Base-by-base conservation (phyloP, 352 stramenopile genomes). In the Pythium guiyangense region DNA sequence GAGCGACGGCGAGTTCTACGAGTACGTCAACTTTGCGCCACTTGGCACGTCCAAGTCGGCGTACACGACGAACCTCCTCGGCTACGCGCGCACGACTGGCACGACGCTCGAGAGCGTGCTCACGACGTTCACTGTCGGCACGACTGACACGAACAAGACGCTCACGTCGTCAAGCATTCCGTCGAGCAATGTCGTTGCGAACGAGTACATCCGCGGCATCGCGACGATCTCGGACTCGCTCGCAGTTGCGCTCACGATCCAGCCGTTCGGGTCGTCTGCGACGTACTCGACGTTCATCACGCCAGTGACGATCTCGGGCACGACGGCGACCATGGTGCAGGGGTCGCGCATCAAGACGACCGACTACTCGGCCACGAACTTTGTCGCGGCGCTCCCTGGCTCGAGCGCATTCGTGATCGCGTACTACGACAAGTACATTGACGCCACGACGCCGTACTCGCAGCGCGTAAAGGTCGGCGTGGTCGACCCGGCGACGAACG, bases 201-300 rank as follows among this genome's bases (percentile, higher is more conserved):
- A 34, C 26, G 49, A 65, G 27, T 54, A 59, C n/a, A 66, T 88
- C 42, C 77, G 70, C 18, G 80, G 77, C 4, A 48, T 88, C 22
- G 77, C 70, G 8, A 84, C 75, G 22, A 71, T 91, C 50, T 86
- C 74, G 0, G 77, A 87, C 64, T 71, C 71, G 20, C 46, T 60
- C 6, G 70, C 81, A 8, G 60, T 82, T 4, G 63, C 74, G 0
- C 25, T 91, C 11, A 73, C 59, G 0, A 49, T 55, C 6, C 58
- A 49, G 20, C 47, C 49, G 15, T 56, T 48, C 44, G 31, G 6
- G 31, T 63, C 34, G 2, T 46, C 37, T 1, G 14, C 35, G 42
- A 14, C 47, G 15, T 69, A 65, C 63, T 46, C 50, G 48, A 54
- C 54, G 25, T 66, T 56, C n/a, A 63, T 81, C 8, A 65, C 67